A percentile compares a stretch with the other conserved stretches of the same genome.
Conservation (phyloP, 1,139 yeast genomes). For the Ogataea hybrid region DNA sequence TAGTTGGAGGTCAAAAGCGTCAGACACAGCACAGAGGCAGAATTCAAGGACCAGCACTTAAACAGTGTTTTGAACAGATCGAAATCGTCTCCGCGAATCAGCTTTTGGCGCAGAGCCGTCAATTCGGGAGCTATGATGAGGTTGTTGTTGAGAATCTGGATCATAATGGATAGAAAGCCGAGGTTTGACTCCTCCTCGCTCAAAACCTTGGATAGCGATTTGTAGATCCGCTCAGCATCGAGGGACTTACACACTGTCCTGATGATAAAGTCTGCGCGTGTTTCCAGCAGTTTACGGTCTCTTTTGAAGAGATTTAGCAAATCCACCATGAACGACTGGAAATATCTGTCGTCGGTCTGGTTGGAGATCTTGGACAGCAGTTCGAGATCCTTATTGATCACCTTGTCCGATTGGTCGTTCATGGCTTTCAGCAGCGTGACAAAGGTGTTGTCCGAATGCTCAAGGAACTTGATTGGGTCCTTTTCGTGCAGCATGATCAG, state of each 20-base stretch:
- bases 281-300: constrained; percentile 59
- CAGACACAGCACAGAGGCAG: constrained; percentile 83
- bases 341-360: constrained; percentile 75
- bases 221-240: constrained; percentile 79
- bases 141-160: constrained; percentile 85
- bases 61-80: constrained; percentile 81
- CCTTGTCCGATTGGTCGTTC: constrained; percentile 83
- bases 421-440: constrained; percentile 78
- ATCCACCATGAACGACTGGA: constrained; percentile 72
- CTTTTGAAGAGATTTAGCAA: constrained; percentile 67
- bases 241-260: constrained; percentile 81
- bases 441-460: constrained; percentile 64
- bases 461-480: constrained; percentile 61
- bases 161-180: constrained; percentile 75
- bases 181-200: constrained; percentile 58
- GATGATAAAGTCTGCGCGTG: constrained; percentile 81
- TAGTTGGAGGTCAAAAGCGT: constrained; percentile 88
- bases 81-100: constrained; percentile 44
- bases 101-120: constrained; percentile 61
- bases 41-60: constrained; percentile 86
- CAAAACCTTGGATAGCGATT: constrained; percentile 75
- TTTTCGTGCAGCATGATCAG: constrained; percentile 75
- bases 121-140: constrained; percentile 88
- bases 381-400: constrained; percentile 73
- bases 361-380: constrained; percentile 76